Evolutionary conservation across 345 rosid genomes (phyloP), one percentile per base, ranked within the genome.

Genomic region (Citrus sp.): DNA sequence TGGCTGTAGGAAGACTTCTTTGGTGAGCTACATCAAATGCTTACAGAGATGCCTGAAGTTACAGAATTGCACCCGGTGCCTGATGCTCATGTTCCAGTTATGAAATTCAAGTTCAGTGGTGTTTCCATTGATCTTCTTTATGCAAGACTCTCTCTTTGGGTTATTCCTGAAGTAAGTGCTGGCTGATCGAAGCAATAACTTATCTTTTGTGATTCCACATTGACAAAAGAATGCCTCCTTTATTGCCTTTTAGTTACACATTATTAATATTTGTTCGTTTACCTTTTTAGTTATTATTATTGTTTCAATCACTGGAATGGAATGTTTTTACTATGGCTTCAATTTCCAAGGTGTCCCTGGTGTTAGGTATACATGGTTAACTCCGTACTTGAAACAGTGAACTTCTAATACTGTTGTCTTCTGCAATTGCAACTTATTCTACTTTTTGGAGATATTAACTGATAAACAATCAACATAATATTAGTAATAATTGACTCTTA

Each of bases 11-110:
- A 91, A 84, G 99, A 89, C 84, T 96, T 96, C 81, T 96, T 96
- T 77, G 98, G 98, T 61, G 99, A 92, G 83, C 85, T 96, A 27
- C 80, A 85, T 27, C 91, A 85, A 77, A 91, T 96, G 97, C 87
- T 94, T 70, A 87, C 90, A 25, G 98, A 91, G 87, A 88, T 89
- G 97, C 92, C 94, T 79, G 98, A 96, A 89, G 99, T 94, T 54
- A 82, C 97, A 22, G 99, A 96, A 81, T 86, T 96, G 86, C 99
- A 90, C 78, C 97, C 99, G 56, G 98, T 96, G 65, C 99, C 98
- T 78, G 99, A 96, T 86, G 98, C 99, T 79, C 92, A 94, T 85
- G 99, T 96, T 80, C 98, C 98, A 27, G 91, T 94, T 81, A 88
- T 96, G 99, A 83, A 7, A 62, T 96, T 96, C 80, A 96, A 96